Evolutionary conservation across 2,329 filamentous ascomycete species (phyloP).

Genomic region (Diaporthe sp.): DNA sequence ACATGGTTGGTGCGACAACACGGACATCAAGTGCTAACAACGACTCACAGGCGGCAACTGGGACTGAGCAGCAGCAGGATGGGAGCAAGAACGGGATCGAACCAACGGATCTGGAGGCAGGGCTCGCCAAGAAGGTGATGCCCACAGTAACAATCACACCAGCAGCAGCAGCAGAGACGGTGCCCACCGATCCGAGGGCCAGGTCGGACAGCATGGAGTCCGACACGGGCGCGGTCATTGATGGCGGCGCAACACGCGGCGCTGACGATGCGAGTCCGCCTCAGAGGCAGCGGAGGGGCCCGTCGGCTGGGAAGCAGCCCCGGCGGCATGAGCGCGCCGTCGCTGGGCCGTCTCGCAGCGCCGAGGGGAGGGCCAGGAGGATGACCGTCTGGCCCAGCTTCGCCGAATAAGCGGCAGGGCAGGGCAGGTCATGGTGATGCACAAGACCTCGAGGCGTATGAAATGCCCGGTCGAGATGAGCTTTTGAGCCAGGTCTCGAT

Average conservation of each 20-base stretch:
- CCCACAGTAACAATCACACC: neutral
- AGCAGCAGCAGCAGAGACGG: neutral
- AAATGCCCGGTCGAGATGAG: neutral
- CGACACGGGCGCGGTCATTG: neutral
- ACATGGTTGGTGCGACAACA: neutral
- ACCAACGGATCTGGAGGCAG: slow-evolving; percentile 20
- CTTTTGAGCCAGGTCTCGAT: neutral
- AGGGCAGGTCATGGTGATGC: neutral
- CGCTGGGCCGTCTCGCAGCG: neutral
- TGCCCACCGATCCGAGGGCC: slow-evolving; percentile 13
- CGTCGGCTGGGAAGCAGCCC: neutral
- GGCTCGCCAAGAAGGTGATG: neutral
- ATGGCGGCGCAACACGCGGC: neutral
- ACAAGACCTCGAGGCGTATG: neutral
- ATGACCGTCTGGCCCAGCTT: neutral
- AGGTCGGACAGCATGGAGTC: neutral
- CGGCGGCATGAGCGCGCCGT: neutral
- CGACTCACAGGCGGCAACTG: slow-evolving; percentile 10
- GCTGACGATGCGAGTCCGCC: neutral
- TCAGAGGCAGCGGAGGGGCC: neutral
- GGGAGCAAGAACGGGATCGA: neutral
- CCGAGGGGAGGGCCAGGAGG: neutral
- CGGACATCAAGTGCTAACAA: neutral
- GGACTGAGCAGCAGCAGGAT: slow-evolving; percentile 17
- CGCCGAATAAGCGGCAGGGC: neutral